phyloP scores from a whole-genome alignment of 176 grass and related monocot genomes.

The Eleusine indica region DNA sequence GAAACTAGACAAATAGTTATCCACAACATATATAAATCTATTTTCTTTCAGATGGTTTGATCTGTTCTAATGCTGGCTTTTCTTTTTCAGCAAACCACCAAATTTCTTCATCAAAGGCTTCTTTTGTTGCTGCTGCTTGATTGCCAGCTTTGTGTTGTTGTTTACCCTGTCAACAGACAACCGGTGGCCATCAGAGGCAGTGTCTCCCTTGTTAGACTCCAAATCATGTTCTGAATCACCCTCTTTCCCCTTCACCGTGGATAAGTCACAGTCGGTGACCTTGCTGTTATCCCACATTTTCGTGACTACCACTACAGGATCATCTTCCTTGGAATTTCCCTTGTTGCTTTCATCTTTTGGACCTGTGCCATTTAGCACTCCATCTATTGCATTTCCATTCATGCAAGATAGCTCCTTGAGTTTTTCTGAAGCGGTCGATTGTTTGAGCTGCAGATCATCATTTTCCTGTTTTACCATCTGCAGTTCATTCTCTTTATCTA shows the following conservation, averaged over 20 bases:
- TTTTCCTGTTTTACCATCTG: slow-evolving; percentile 52
- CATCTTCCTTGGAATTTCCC: slow-evolving; percentile 47
- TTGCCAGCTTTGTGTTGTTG: slow-evolving; percentile 35
- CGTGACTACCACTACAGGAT: slow-evolving; percentile 31
- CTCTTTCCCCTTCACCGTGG: slow-evolving; percentile 50
- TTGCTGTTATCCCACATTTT: slow-evolving; percentile 63
- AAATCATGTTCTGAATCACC: slow-evolving; percentile 56
- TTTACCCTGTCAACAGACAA: slow-evolving; percentile 23
- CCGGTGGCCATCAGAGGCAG: slow-evolving; percentile 30
- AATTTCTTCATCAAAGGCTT: slow-evolving; percentile 74
- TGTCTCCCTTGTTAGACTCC: slow-evolving; percentile 46
- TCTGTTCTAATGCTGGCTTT: slow-evolving; percentile 51
- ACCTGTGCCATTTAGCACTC: slow-evolving; percentile 31
- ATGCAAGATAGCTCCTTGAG: slow-evolving; percentile 45
- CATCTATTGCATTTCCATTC: slow-evolving; percentile 45
- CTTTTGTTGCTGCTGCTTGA: slow-evolving; percentile 69
- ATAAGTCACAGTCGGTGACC: slow-evolving; percentile 42
- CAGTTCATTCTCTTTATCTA: slow-evolving; percentile 58
- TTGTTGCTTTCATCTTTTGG: slow-evolving; percentile 45
- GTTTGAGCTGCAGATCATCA: slow-evolving; percentile 46
- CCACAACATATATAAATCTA: neutral
- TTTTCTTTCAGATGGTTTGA: slow-evolving; percentile 1
- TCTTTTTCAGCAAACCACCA: slow-evolving; percentile 77
- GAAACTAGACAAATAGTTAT: slow-evolving; percentile 31
- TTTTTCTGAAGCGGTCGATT: slow-evolving; percentile 45